Evolutionary conservation across 2,329 filamentous ascomycete species (phyloP).

Genomic region (Sporothrix luriei): DNA sequence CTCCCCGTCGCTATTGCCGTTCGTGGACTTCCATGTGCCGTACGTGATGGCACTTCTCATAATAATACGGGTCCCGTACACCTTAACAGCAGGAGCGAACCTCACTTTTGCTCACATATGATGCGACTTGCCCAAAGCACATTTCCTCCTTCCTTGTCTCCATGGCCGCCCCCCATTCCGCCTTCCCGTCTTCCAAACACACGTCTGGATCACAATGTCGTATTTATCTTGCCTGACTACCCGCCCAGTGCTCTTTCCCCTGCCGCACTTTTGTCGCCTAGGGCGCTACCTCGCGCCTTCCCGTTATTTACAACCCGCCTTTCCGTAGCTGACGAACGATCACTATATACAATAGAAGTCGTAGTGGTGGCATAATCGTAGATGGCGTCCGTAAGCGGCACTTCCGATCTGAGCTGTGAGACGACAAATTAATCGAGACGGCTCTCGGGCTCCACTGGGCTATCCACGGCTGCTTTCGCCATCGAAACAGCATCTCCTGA

Average conservation of each 20-base stretch:
- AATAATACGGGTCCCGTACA: background rate
- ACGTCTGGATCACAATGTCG: background rate
- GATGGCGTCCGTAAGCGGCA: conserved; percentile 13
- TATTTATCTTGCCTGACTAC: conserved; percentile 7
- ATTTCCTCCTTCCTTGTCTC: conserved; percentile 25
- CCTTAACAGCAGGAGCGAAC: conserved; percentile 1
- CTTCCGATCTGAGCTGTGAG: background rate
- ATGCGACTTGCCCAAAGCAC: background rate
- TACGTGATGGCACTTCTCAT: background rate
- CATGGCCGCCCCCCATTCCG: conserved; percentile 16
- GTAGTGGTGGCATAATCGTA: background rate
- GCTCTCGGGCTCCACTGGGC: background rate
- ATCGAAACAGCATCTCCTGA: background rate
- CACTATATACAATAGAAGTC: background rate
- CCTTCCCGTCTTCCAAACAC: conserved; percentile 20
- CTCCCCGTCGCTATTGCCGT: background rate
- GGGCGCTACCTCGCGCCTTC: conserved; percentile 3
- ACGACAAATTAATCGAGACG: background rate
- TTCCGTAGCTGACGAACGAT: background rate
- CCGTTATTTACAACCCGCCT: background rate
- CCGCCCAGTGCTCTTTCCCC: conserved; percentile 2
- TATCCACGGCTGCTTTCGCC: background rate
- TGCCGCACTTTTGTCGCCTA: conserved; percentile 1
- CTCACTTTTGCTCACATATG: background rate
- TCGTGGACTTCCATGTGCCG: conserved; percentile 20